Conservation (phyloP, 1,284 basidiomycete genomes). For the Papiliotrema fonsecae region DNA sequence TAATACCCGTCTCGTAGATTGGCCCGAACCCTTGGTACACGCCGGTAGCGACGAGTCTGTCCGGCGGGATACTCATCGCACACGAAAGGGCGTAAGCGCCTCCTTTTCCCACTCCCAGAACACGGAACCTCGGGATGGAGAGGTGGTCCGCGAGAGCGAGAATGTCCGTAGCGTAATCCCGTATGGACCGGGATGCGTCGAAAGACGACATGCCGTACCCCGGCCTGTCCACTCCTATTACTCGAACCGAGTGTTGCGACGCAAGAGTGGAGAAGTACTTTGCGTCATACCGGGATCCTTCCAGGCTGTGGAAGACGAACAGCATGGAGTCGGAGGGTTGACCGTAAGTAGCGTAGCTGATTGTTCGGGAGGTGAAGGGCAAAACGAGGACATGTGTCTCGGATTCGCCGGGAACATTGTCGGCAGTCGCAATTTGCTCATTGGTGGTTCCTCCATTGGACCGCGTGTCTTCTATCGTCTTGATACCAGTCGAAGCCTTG, state of each 20-base stretch:
- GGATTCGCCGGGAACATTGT: no score
- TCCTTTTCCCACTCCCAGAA: conserved; percentile 11
- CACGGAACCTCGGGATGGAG: background rate
- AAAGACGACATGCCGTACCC: conserved; percentile 9
- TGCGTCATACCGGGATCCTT: conserved; percentile 10
- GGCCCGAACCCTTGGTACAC: background rate
- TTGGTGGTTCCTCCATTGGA: no score
- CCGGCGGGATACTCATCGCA: background rate
- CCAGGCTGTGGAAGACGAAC: conserved; percentile 12
- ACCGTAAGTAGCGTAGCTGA: conserved; percentile 7
- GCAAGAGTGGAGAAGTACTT: background rate
- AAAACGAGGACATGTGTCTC: background rate
- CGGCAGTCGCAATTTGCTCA: no score
- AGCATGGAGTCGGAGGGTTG: background rate
- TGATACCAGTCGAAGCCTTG: no score
- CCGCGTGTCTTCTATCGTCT: no score
- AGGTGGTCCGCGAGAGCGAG: conserved; percentile 5
- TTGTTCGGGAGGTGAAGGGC: background rate
- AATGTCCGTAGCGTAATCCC: conserved; percentile 3
- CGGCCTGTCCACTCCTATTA: conserved; percentile 13
- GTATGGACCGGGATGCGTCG: background rate
- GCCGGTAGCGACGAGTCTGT: background rate
- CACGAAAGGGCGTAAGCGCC: conserved; percentile 13
- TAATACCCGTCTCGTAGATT: background rate
- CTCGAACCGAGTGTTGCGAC: background rate